A percentile compares a stretch with the other conserved stretches of the same genome.
These are phyloP conservation scores for Xylaria hypoxylon DNA, from an alignment of 2,329 filamentous ascomycete species.

Conservation along the genomic window DNA sequence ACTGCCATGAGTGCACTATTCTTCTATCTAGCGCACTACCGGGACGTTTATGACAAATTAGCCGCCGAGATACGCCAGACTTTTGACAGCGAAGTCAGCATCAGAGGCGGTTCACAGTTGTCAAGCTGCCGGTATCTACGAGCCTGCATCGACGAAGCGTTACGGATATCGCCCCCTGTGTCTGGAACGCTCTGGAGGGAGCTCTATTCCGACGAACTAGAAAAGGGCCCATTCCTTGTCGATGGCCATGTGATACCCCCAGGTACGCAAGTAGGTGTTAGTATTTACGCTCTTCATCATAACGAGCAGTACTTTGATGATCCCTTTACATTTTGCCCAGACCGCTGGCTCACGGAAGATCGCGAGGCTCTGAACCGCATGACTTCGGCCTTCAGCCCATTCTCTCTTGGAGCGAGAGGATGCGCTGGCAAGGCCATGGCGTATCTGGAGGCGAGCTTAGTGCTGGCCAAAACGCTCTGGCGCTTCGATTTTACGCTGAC, in stretches of 20 bases:
- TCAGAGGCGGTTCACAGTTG: background rate
- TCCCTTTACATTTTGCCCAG: conserved; percentile 4
- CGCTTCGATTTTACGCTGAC: conserved; percentile 52
- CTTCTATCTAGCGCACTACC: conserved; percentile 7
- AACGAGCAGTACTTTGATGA: conserved; percentile 28
- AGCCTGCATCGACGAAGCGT: conserved; percentile 22
- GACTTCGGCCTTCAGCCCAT: conserved; percentile 53
- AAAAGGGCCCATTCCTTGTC: conserved; percentile 14
- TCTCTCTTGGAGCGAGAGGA: conserved; percentile 45
- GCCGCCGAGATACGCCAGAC: conserved; percentile 1
- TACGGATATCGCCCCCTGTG: conserved; percentile 13
- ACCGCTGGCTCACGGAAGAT: conserved; percentile 12
- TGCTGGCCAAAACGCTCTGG: conserved; percentile 57
- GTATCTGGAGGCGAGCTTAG: conserved; percentile 57
- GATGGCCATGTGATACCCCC: conserved; percentile 26
- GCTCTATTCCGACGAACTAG: background rate
- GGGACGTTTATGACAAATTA: background rate
- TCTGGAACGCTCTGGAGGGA: conserved; percentile 17
- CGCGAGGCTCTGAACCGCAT: no score
- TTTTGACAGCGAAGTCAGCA: background rate
- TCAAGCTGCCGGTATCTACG: conserved; percentile 19
- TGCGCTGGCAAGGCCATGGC: conserved; percentile 62
- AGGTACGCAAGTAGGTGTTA: conserved; percentile 18
- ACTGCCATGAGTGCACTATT: conserved; percentile 1
- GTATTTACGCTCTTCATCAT: conserved; percentile 25